Base-by-base conservation (phyloP, 331 rosid genomes). In the Acacia pycnantha region DNA sequence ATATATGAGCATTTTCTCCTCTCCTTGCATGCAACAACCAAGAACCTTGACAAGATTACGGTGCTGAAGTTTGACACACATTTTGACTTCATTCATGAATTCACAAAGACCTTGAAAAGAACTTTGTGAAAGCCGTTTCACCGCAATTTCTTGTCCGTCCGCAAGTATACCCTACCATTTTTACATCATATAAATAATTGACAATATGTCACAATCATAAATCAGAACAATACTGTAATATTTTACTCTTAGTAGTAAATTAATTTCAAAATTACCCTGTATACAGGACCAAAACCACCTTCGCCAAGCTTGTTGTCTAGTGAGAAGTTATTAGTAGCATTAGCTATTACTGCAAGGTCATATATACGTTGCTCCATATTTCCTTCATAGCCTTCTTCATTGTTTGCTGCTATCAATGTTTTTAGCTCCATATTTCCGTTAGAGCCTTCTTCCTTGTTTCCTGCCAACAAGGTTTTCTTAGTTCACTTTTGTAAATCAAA, bases 271-370 rank as follows among this genome's bases (percentile, higher is more conserved):
- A 11, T 31, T 65, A 65, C 70, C 43, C 0, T 29, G 13, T 31
- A 65, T 13, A 81, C 84, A 0, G 41, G 70, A 2, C 81, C 80
- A 74, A 81, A 81, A 48, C 84, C 80, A 51, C 84, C 84, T 81
- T 81, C 37, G 0, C 84, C 80, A 2, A 81, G 84, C 40, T 74
- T 81, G 3, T 68, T 76, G 12, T 44, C 46, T 5, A 0, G 31
- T 43, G 67, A 81, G 51, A 81, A 74, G 50, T 66, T 13, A 75
- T 47, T 67, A 11, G 84, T 81, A 1, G 84, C 84, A 2, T 11
- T 4, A 6, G 8, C 31, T 56, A 69, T 56, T 11, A 62, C 13
- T 3, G 15, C 29, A 47, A 70, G 67, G 26, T 82, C 82, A 40
- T 70, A 70, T 1, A 71, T 24, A 12, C 51, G 82, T 26, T 77